phyloP scores from a whole-genome alignment of 805 yeast species.

The Kuraishia hungarica region DNA sequence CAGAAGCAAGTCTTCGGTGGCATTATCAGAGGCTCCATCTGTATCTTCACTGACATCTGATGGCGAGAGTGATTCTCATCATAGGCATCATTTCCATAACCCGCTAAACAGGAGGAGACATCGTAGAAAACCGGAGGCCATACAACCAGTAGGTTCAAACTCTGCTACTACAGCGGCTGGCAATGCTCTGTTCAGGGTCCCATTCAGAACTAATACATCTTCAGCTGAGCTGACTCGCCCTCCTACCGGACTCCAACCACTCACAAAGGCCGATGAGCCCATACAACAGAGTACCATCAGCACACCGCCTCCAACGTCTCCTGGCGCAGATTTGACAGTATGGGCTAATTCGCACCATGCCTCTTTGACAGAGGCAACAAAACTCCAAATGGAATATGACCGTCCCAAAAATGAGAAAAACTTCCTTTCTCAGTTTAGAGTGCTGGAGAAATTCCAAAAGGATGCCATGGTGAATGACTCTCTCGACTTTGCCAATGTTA shows the following conservation, averaged over 20 bases:
- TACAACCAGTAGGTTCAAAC: not conserved
- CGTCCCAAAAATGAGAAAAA: not conserved
- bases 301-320: not conserved
- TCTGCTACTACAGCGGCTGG: not conserved
- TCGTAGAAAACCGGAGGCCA: not conserved
- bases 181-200: not conserved
- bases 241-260: not conserved
- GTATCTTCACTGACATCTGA: not conserved
- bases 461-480: constrained; percentile 23
- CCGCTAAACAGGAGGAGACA: not conserved
- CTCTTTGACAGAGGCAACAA: not conserved
- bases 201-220: not conserved
- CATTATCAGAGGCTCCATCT: not conserved
- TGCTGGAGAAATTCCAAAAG: constrained; percentile 22
- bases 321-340: not conserved
- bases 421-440: constrained; percentile 13
- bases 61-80: not conserved
- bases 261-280: not conserved
- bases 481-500: constrained; percentile 19
- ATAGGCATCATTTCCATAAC: not conserved
- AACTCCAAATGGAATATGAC: not conserved
- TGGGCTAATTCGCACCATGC: not conserved
- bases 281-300: not conserved
- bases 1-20: not conserved
- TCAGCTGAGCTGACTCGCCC: not conserved